Percentiles rank a stretch among this genome's conserved stretches.
These are phyloP conservation scores for Entomortierella lignicola DNA, from an alignment of 192 early-diverging fungal species.

Conservation along the genomic window DNA sequence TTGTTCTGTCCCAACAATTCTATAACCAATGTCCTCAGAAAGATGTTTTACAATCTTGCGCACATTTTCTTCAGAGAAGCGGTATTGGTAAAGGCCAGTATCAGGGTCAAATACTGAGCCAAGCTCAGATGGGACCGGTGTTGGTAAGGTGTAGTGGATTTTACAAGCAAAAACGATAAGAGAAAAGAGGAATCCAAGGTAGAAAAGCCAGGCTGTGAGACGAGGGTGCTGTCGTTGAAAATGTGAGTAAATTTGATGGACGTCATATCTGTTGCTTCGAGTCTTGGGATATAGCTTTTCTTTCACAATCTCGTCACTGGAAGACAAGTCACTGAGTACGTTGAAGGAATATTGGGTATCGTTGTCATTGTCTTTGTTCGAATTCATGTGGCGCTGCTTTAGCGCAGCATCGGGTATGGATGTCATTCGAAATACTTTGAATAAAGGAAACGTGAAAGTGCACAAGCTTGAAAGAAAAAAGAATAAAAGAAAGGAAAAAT, in stretches of 20 bases:
- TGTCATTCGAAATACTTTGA: no score
- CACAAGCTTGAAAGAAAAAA: no score
- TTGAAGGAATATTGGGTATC: background rate
- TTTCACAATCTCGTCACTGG: background rate
- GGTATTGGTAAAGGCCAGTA: slow-evolving; percentile 49
- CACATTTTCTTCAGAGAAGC: slow-evolving; percentile 68
- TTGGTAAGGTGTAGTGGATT: slow-evolving; percentile 30
- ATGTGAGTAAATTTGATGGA: background rate
- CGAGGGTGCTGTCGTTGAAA: background rate
- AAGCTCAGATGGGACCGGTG: slow-evolving; percentile 28
- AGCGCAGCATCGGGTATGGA: background rate
- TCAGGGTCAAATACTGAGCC: slow-evolving; percentile 18
- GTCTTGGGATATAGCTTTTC: background rate
- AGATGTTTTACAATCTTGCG: slow-evolving; percentile 61
- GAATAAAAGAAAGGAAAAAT: no score
- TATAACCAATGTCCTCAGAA: slow-evolving; percentile 68
- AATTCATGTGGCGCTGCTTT: slow-evolving; percentile 17
- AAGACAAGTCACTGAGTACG: background rate
- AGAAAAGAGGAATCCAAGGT: slow-evolving; percentile 19
- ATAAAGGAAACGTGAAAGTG: background rate
- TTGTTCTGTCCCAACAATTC: slow-evolving; percentile 62
- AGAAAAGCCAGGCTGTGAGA: slow-evolving; percentile 9
- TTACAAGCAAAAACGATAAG: slow-evolving; percentile 11
- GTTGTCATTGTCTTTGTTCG: background rate
- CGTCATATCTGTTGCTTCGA: background rate